Evolutionary conservation across 768 basidiomycete species (phyloP).

Genomic region (Tulasnella sp.): DNA sequence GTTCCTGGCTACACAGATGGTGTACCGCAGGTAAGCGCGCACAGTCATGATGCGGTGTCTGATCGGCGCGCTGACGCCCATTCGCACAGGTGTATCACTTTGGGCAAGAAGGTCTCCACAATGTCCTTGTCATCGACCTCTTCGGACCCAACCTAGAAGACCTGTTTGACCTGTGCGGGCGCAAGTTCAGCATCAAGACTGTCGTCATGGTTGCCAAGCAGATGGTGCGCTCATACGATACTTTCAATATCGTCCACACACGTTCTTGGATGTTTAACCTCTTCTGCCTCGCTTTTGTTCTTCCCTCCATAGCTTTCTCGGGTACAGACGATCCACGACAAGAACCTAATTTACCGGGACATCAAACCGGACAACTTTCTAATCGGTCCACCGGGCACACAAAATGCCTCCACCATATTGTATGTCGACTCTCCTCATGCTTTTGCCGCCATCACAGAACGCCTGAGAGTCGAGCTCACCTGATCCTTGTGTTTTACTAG

Average conservation of each 20-base stretch:
- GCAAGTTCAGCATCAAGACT: conserved; percentile 96
- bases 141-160: conserved; percentile 95
- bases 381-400: conserved; percentile 85
- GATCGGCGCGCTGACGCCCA: neutral
- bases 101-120: conserved; percentile 94
- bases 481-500: conserved; percentile 22
- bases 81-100: conserved; percentile 91
- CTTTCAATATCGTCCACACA: too few species aligned
- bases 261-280: too few species aligned
- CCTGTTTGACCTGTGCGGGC: conserved; percentile 96
- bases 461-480: too few species aligned
- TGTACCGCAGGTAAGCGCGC: conserved; percentile 9
- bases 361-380: conserved; percentile 99
- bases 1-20: neutral
- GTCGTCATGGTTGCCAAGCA: conserved; percentile 98
- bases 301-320: conserved; percentile 61
- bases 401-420: conserved; percentile 81
- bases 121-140: conserved; percentile 96
- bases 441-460: too few species aligned
- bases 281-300: too few species aligned
- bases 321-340: conserved; percentile 95
- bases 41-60: neutral
- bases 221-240: conserved; percentile 34
- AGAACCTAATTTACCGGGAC: conserved; percentile 92
- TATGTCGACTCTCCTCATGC: conserved; percentile 36